Evolutionary conservation across 345 rosid genomes (phyloP).

Genomic region (Excoecaria agallocha): DNA sequence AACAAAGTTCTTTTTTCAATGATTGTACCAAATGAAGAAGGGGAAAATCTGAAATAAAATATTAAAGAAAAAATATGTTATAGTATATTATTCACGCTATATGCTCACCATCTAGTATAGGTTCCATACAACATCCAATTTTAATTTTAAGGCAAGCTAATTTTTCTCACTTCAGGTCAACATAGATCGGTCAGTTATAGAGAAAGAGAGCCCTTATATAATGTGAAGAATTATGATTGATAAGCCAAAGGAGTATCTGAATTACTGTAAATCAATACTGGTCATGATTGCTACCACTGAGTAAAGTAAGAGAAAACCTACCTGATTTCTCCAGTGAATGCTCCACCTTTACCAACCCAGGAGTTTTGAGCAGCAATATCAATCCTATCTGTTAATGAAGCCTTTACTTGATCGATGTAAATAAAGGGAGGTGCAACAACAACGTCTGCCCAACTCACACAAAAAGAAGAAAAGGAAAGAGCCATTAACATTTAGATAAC

Average conservation of each 20-base stretch:
- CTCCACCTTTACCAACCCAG: conserved; percentile 97
- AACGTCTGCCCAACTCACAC: conserved; percentile 56
- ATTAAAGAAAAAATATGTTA: neutral
- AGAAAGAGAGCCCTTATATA: neutral
- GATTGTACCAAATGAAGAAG: neutral
- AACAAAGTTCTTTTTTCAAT: too few relatives aligned
- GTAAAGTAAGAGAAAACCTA: conserved; percentile 22
- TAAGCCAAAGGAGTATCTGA: neutral
- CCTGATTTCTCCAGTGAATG: conserved; percentile 99
- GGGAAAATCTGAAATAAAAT: neutral
- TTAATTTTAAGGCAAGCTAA: neutral
- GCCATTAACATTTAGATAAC: neutral
- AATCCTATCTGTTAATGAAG: conserved; percentile 61
- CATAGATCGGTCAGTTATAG: neutral
- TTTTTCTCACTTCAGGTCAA: neutral
- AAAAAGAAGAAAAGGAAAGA: neutral
- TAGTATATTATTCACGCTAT: neutral
- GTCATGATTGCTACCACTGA: neutral
- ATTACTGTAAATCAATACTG: neutral
- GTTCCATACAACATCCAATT: neutral
- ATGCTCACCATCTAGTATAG: neutral
- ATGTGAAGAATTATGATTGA: neutral
- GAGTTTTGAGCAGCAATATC: conserved; percentile 92
- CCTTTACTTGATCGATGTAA: conserved; percentile 80
- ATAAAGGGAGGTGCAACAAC: conserved; percentile 97